Evolutionary conservation across 2,329 filamentous ascomycete species (phyloP).

Genomic region (Pseudogymnoascus sp.): DNA sequence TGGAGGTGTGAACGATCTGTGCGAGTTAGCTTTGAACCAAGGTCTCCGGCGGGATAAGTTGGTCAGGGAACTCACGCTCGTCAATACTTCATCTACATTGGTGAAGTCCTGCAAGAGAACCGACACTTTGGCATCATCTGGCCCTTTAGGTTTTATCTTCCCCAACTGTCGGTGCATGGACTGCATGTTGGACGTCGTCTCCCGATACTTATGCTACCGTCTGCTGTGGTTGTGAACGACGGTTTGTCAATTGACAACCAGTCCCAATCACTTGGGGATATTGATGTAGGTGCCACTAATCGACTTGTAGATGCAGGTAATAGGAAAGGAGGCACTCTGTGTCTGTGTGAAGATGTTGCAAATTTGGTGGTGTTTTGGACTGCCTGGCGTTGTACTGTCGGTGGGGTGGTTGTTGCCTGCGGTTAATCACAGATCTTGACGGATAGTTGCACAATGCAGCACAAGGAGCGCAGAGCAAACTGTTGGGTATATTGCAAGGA

Average conservation of each 20-base stretch:
- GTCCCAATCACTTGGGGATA: neutral
- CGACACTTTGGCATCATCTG: conserved; percentile 69
- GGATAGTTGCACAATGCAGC: neutral
- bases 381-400: neutral
- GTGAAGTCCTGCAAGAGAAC: conserved; percentile 73
- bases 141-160: conserved; percentile 58
- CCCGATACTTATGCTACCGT: neutral
- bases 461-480: neutral
- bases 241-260: neutral
- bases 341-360: neutral
- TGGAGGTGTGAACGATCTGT: conserved; percentile 69
- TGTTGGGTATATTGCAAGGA: neutral
- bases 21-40: conserved; percentile 12
- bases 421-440: neutral
- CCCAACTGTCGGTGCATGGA: conserved; percentile 69
- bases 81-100: conserved; percentile 67
- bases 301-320: neutral
- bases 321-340: neutral
- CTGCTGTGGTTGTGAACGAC: neutral
- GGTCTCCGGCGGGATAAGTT: neutral
- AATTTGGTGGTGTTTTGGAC: neutral
- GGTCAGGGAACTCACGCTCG: conserved; percentile 47
- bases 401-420: neutral
- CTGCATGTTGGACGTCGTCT: conserved; percentile 46
- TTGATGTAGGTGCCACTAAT: neutral